phyloP scores from a whole-genome alignment of 1,284 basidiomycete species.

The Ganoderma boninense region DNA sequence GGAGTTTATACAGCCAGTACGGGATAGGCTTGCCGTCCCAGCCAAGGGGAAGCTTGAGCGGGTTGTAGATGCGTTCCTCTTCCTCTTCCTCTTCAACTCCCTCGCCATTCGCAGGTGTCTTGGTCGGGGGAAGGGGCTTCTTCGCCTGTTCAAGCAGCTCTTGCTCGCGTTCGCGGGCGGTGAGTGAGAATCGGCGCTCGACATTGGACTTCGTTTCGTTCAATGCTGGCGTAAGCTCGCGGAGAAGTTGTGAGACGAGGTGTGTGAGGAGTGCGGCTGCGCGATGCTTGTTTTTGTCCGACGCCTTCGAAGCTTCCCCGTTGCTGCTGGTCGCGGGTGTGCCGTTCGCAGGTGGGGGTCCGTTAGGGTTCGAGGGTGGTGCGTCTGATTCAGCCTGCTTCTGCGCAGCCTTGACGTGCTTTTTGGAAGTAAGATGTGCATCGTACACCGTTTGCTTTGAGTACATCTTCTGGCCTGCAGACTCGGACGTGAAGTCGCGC shows the following conservation, averaged over 20 bases:
- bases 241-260: constrained; percentile 75
- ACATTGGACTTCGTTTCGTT: constrained; percentile 96
- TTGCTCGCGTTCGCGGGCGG: constrained; percentile 94
- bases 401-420: constrained; percentile 90
- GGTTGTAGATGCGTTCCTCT: constrained; percentile 96
- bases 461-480: constrained; percentile 89
- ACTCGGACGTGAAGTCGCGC: neutral
- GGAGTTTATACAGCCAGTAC: constrained; percentile 98
- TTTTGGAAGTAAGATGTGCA: constrained; percentile 94
- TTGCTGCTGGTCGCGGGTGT: constrained; percentile 20
- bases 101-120: constrained; percentile 53
- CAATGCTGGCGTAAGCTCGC: constrained; percentile 69
- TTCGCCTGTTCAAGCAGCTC: constrained; percentile 89
- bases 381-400: constrained; percentile 66
- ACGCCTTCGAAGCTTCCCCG: constrained; percentile 44
- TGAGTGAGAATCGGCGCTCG: constrained; percentile 95
- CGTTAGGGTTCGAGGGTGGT: constrained; percentile 69
- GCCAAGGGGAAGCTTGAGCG: constrained; percentile 94
- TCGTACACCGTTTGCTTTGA: constrained; percentile 98
- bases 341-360: constrained; percentile 47
- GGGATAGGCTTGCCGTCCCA: constrained; percentile 99
- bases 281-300: constrained; percentile 67
- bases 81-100: constrained; percentile 89
- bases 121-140: constrained; percentile 61
- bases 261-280: constrained; percentile 79